These are phyloP conservation scores for Vinca major DNA, from an alignment of 305 asterid species.

Conservation along the genomic window DNA sequence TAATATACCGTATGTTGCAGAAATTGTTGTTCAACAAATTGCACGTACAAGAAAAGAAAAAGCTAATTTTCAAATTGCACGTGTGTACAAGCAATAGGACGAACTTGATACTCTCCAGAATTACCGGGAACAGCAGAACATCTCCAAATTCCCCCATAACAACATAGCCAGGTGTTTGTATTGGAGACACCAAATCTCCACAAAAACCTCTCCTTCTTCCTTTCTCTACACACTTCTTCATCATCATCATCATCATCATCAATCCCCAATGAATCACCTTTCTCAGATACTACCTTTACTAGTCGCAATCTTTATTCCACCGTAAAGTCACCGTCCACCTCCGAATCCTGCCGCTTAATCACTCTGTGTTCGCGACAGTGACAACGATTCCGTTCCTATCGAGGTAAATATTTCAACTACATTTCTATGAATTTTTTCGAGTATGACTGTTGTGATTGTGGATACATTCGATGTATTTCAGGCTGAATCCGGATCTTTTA, in stretches of 20 bases:
- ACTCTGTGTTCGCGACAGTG: too few species aligned
- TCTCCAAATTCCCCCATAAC: not conserved
- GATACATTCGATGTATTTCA: too few species aligned
- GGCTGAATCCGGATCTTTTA: too few species aligned
- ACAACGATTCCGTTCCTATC: not conserved
- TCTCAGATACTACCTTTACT: too few species aligned
- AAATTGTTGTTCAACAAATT: too few species aligned
- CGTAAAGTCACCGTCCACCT: too few species aligned
- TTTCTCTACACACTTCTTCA: not conserved
- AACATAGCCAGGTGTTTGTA: conserved; percentile 2
- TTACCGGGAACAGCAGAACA: conserved; percentile 2
- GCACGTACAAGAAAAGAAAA: too few species aligned
- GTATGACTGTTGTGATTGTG: not conserved
- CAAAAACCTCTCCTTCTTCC: not conserved
- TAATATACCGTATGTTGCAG: too few species aligned
- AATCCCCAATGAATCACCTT: too few species aligned
- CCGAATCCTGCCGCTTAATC: not conserved
- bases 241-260: not conserved
- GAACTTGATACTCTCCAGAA: not conserved
- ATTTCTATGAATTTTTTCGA: not conserved
- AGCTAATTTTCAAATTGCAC: too few species aligned
- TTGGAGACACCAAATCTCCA: not conserved
- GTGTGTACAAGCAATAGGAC: too few species aligned
- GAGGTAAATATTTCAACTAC: not conserved
- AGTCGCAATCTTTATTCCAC: too few species aligned